Evolutionary conservation across 371 early-diverging fungal species (phyloP), one percentile per base, ranked within the genome.

Genomic region (Phascolomyces articulosus): DNA sequence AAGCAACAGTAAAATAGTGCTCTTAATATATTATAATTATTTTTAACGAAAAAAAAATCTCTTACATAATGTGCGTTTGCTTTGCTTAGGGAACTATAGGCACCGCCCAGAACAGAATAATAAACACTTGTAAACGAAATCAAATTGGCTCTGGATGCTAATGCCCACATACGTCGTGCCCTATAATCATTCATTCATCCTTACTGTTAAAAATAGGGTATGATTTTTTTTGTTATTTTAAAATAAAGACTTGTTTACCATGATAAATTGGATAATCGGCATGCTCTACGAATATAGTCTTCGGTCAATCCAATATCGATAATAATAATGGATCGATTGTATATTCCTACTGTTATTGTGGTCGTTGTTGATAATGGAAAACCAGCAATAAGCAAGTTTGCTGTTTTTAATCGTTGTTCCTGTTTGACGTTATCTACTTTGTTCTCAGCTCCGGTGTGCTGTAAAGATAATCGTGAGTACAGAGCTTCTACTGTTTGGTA

Each of bases 21-120:
- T n/a, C n/a, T n/a, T n/a, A n/a, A n/a, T n/a, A n/a, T n/a, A n/a
- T n/a, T 26, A 10, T 26, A 58, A 38, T 34, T 38, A n/a, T 10
- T 11, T 34, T 15, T 21, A 4, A 41, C 15, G 26, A 13, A 58
- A 38, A 31, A 8, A 18, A 27, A 1, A 38, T 16, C 13, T 56
- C 73, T 64, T 71, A 77, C 84, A 68, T 80, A 80, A 47, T 58
- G 41, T 0, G 59, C 62, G 44, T 82, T 82, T 23, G 69, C 55
- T 57, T 82, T 84, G 26, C 82, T 80, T 21, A 84, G 60, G 9
- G 82, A 82, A 48, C 83, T 79, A 48, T 76, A 84, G 0, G 85
- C 85, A 10, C 85, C 85, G 11, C 85, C 85, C 18, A 84, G 65
- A 0, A 84, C 83, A 6, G 79, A 71, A 58, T 72, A 82, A 67